Base-by-base conservation (phyloP, 371 early-diverging fungal genomes). In the Gilbertella persicaria region DNA sequence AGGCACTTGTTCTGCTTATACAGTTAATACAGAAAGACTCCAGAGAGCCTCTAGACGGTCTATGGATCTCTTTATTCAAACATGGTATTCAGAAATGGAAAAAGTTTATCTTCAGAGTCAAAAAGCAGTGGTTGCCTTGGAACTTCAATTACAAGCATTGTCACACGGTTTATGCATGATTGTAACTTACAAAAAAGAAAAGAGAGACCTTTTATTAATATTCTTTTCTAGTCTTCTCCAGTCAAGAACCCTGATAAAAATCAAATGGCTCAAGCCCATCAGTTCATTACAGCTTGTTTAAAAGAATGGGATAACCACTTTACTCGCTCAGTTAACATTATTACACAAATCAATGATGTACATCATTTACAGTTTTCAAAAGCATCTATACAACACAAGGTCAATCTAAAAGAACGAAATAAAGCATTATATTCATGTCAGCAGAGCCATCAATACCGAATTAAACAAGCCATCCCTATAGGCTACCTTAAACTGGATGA, bases 191-290 rank as follows among this genome's bases (percentile, higher is more conserved):
- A 14, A 28, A 29, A n/a, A 30, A 29, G 38, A 21, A 13, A 5
- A 38, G 4, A 19, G 33, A 21, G 4, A 24, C 5, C 6, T 41
- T 3, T 7, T 3, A 6, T 16, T 8, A 14, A 10, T 2, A 25
- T n/a, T n/a, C n/a, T n/a, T n/a, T n/a, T n/a, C n/a, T 19, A 58
- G 58, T 51, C 58, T 9, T 58, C 53, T 2, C 58, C 58, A 33
- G 24, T 52, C 7, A 59, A 47, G 29, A 59, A 59, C 37, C 29
- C 30, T 21, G 26, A 53, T 4, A 26, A 29, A 29, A 26, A 48
- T 16, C 41, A 42, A 26, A 14, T 53, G 17, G 40, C 47, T 21
- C 29, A 29, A 17, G 39, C 36, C 2, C 49, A 54, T 10, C 38
- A 60, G 12, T 53, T 60, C 20, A 49, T 48, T 20, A 26, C 41